Percentiles rank a stretch among this genome's conserved stretches.
phyloP scores from a whole-genome alignment of 2,329 filamentous ascomycete genomes.

The Coleophoma eucalyptorum region DNA sequence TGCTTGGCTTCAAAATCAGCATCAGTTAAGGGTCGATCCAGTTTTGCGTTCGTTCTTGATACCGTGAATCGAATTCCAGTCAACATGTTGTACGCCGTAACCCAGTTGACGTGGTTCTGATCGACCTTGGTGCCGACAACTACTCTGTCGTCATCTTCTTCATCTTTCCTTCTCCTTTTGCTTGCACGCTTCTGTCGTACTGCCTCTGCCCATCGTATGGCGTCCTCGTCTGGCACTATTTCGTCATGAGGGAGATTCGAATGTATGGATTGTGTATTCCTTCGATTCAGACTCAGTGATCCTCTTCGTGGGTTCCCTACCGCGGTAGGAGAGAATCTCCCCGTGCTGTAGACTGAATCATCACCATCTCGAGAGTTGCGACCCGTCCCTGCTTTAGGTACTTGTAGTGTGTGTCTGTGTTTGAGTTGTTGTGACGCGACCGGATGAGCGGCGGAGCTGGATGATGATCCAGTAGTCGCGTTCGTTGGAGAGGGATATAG shows the following conservation, averaged over 20 bases:
- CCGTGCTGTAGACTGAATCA: constrained; percentile 67
- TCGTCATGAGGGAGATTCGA: constrained; percentile 85
- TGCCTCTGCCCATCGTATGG: constrained; percentile 86
- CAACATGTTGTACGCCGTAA: constrained; percentile 99
- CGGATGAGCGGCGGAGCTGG: constrained; percentile 34
- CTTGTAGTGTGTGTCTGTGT: constrained; percentile 85
- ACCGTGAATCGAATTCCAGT: constrained; percentile 97
- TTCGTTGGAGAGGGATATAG: constrained; percentile 50
- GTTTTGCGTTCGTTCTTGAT: constrained; percentile 92
- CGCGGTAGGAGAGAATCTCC: constrained; percentile 71
- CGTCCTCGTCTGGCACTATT: constrained; percentile 82
- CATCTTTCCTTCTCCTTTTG: constrained; percentile 77
- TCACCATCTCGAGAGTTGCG: constrained; percentile 70
- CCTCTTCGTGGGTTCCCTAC: constrained; percentile 63
- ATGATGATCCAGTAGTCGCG: constrained; percentile 43
- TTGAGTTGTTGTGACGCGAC: constrained; percentile 58
- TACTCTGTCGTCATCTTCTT: constrained; percentile 89
- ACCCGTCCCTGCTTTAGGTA: constrained; percentile 65
- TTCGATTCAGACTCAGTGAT: constrained; percentile 78
- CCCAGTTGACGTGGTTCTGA: constrained; percentile 94
- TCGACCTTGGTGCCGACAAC: constrained; percentile 97
- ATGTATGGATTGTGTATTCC: constrained; percentile 79
- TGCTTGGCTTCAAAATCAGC: constrained; percentile 92
- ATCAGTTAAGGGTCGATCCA: constrained; percentile 84
- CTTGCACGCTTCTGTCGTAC: constrained; percentile 89